Evolutionary conservation across 805 yeast genomes (phyloP), one percentile per base, ranked within the genome.

Genomic region (Starmera dryadoides): DNA sequence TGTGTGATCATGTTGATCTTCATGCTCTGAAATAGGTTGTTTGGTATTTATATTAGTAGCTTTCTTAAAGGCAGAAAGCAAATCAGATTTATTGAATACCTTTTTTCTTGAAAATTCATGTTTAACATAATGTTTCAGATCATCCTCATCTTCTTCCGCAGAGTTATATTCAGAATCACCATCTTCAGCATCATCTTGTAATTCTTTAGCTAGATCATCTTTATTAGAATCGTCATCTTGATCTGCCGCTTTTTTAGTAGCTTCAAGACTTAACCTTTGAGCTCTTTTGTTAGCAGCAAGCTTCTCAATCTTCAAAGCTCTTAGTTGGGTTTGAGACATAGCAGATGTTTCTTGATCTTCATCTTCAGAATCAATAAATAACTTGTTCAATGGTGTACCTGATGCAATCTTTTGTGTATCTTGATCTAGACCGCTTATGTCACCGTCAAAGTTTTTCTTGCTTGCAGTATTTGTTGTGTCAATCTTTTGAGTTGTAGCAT

Each of bases 51-150:
- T 42, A 28, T 34, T 36, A n/a, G 32, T 21, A 4, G 30, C 16
- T n/a, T 38, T 28, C 5, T 53, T 48, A 34, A 54, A 54, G 0
- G 55, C 57, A 20, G 50, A 48, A 17, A 54, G 41, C 18, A 54
- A 31, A 4, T 46, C 42, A 2, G 40, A 35, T 21, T 46, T 51
- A 23, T 34, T 44, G 30, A 54, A 54, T 6, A 28, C 40, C 34
- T 51, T 54, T 4, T 41, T 45, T 3, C 44, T 42, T 12, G 30
- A 37, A 3, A 41, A 36, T 19, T 39, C 45, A 15, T 49, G 42
- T 30, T 39, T 40, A n/a, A 47, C 26, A 4, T 31, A 31, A n/a
- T 40, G 38, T 6, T n/a, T 30, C 3, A 30, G 20, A 3, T 31
- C 37, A 7, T 39, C 45, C 1, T 48, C 42, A 22, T 38, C 47